Percentiles rank a stretch among this genome's conserved stretches.
Evolutionary conservation across 306 rosid genomes (phyloP).

Genomic region (Urtica urens): DNA sequence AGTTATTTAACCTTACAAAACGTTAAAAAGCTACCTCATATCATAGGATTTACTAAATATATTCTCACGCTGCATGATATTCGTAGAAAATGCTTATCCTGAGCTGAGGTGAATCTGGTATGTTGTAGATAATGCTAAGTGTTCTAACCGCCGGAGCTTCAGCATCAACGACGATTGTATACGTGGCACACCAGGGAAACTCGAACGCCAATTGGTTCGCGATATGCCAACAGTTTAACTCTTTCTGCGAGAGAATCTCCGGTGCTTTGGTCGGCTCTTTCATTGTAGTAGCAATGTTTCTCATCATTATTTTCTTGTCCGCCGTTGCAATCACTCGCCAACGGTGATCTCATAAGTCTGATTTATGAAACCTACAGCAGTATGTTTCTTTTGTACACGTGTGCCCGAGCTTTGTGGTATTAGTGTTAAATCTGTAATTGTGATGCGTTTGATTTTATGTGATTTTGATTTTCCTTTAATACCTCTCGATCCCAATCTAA

Average conservation of each 20-base stretch:
- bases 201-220: slow-evolving; percentile 40
- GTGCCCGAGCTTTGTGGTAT: too few species aligned
- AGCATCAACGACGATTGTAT: slow-evolving; percentile 43
- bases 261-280: slow-evolving; percentile 61
- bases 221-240: slow-evolving; percentile 52
- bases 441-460: too few species aligned
- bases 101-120: neutral
- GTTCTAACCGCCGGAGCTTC: slow-evolving; percentile 38
- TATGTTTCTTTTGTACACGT: too few species aligned
- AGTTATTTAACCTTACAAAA: too few species aligned
- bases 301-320: slow-evolving; percentile 29
- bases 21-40: too few species aligned
- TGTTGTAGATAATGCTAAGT: slow-evolving; percentile 34
- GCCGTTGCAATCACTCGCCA: slow-evolving; percentile 32
- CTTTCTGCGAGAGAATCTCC: slow-evolving; percentile 51
- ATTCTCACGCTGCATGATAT: neutral
- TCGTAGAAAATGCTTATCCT: neutral
- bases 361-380: too few species aligned
- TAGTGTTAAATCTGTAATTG: too few species aligned
- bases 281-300: slow-evolving; percentile 22
- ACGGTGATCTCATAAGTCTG: too few species aligned
- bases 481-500: too few species aligned
- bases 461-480: too few species aligned
- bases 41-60: neutral
- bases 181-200: slow-evolving; percentile 19